Evolutionary conservation across 768 basidiomycete genomes (phyloP), one percentile per base, ranked within the genome.

Genomic region (Trametes meyenii): DNA sequence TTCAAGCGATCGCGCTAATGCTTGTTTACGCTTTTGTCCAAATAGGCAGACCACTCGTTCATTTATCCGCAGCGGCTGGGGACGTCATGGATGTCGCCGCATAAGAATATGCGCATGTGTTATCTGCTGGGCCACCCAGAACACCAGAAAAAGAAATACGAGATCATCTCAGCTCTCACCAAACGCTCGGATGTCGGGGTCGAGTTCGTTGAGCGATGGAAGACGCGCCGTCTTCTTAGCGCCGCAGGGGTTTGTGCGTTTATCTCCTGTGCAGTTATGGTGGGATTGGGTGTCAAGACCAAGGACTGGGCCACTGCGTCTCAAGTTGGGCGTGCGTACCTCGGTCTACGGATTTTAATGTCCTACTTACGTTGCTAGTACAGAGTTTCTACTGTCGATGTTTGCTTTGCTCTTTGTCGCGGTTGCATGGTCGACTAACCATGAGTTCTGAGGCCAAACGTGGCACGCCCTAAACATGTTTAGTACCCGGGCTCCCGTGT

Each of bases 121-220:
- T 60, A 33, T 14, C 43, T 46, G n/a, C 57, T 64, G 10, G 17
- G 43, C 3, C 45, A 64, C 36, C 58, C 62, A 5, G 5, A 29
- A 0, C 13, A 42, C 5, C 44, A n/a, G n/a, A n/a, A n/a, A n/a
- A n/a, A n/a, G n/a, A n/a, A n/a, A n/a, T n/a, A n/a, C n/a, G n/a
- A 59, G 11, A 60, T 64, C 39, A 55, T 64, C 23, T 2, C 29
- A 1, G 35, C 29, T 12, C 58, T 64, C 33, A 62, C 51, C 5
- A 24, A 26, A 21, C 24, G 38, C 11, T 8, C 21, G 3, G 57
- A 60, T 23, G 33, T 59, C 26, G 52, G 62, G 26, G 57, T 64
- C 53, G 57, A 58, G 40, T 60, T 64, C 42, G 35, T 64, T 2
- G 62, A 64, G 62, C 58, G 53, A 11, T 64, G 62, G 62, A 43